A percentile compares a stretch with the other conserved stretches of the same genome.
These are phyloP conservation scores for Lepidium sativum DNA, from an alignment of 345 rosid species.

Conservation along the genomic window DNA sequence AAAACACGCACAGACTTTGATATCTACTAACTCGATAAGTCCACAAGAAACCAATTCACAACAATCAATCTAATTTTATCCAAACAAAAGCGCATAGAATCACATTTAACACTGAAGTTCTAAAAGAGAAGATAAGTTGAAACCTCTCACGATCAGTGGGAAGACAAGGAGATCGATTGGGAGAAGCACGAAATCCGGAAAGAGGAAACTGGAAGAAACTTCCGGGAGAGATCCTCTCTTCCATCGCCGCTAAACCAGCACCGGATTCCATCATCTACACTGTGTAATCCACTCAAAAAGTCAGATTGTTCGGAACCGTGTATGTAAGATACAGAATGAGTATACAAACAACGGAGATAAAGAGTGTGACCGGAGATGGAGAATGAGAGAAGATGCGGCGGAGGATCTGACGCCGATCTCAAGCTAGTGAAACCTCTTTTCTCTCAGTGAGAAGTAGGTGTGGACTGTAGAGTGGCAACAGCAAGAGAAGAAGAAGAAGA, in stretches of 20 bases:
- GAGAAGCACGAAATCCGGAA: conserved; percentile 73
- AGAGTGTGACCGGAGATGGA: conserved; percentile 8
- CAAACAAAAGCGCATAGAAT: not conserved
- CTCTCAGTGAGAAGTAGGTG: conserved; percentile 7
- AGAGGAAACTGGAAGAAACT: conserved; percentile 87
- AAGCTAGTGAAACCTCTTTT: not conserved
- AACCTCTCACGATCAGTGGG: conserved; percentile 81
- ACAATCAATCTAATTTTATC: not conserved
- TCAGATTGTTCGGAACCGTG: not conserved
- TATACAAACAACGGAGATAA: conserved; percentile 3
- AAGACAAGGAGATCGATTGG: conserved; percentile 60
- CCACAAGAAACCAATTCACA: conserved; percentile 7
- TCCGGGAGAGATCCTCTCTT: conserved; percentile 76
- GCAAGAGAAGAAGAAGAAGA: too few relatives aligned
- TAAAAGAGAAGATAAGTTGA: not conserved
- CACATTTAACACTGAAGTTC: not conserved
- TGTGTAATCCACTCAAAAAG: not conserved
- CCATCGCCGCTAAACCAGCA: conserved; percentile 41
- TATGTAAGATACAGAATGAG: not conserved
- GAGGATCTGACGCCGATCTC: conserved; percentile 27
- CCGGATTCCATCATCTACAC: conserved; percentile 21
- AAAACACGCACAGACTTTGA: not conserved
- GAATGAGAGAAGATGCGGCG: conserved; percentile 7
- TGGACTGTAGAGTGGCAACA: conserved; percentile 23
- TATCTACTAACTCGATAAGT: not conserved